Percentiles rank a stretch among this genome's conserved stretches.
phyloP scores from a whole-genome alignment of 805 yeast species.

The Candida parachauliodes region DNA sequence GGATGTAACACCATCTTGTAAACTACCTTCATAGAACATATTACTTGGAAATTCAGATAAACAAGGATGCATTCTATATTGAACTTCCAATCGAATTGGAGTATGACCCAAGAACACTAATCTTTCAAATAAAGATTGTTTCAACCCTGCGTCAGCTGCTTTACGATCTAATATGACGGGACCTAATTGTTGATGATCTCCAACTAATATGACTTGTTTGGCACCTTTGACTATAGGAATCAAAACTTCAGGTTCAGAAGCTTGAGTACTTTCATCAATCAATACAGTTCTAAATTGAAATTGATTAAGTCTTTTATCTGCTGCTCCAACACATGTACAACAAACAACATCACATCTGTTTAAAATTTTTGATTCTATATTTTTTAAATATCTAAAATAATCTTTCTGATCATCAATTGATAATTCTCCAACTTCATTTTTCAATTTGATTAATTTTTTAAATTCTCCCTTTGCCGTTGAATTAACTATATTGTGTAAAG shows the following conservation, averaged over 20 bases:
- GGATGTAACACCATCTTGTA: slow-evolving; percentile 87
- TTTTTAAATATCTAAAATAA: slow-evolving; percentile 34
- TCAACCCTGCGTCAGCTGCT: slow-evolving; percentile 84
- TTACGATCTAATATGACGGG: slow-evolving; percentile 79
- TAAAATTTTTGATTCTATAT: slow-evolving; percentile 49
- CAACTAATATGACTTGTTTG: slow-evolving; percentile 83
- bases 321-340: slow-evolving; percentile 91
- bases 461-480: slow-evolving; percentile 51
- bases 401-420: slow-evolving; percentile 49
- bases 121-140: slow-evolving; percentile 85
- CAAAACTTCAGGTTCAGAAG: slow-evolving; percentile 87
- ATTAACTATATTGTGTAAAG: slow-evolving; percentile 53
- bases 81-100: slow-evolving; percentile 85
- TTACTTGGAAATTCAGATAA: slow-evolving; percentile 84
- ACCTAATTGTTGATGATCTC: slow-evolving; percentile 95
- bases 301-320: slow-evolving; percentile 58
- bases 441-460: slow-evolving; percentile 54
- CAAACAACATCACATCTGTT: slow-evolving; percentile 73
- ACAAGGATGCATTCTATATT: slow-evolving; percentile 92
- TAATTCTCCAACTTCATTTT: slow-evolving; percentile 67
- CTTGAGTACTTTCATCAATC: slow-evolving; percentile 92
- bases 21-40: slow-evolving; percentile 87
- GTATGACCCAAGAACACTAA: slow-evolving; percentile 75
- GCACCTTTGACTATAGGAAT: slow-evolving; percentile 90
- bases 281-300: slow-evolving; percentile 71